Base-by-base conservation (phyloP, 176 grass and related monocot species). In the Musa beccarii region DNA sequence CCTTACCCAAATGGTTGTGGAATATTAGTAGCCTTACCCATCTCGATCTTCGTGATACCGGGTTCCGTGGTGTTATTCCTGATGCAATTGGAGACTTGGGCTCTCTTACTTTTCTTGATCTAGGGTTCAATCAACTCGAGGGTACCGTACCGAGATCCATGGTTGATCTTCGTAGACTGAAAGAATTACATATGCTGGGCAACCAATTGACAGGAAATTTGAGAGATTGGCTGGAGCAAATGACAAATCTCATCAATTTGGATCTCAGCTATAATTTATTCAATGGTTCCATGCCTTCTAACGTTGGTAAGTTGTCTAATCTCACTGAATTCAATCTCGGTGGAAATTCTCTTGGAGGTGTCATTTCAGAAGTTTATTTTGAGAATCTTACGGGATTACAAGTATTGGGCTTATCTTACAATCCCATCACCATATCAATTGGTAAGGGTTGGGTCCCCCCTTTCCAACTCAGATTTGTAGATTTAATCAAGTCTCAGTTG, bases 1-100 rank as follows among this genome's bases (percentile, higher is more conserved):
- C 26, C 9, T 12, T 54, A 72, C 43, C 72, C 0, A 80, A 83
- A 12, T 85, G 85, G 85, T 64, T 87, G 7, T 62, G 54, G 73
- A 12, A 84, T 17, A 1, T 68, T 15, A 17, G 15, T 11, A 61
- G n/a, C 2, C 68, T 87, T 1, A 81, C 11, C 14, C 5, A 61
- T 7, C 63, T 87, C 1, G 49, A 64, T 23, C 13, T 87, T 0
- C 62, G 52, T 63, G 0, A n/a, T n/a, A n/a, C n/a, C n/a, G n/a
- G 0, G 0, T 25, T 68, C 0, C 2, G 14, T 9, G 49, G 54
- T 1, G 21, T 1, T 0, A 7, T 83, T 49, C 75, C 75, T 43
- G 34, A 16, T 73, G 76, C 23, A 2, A 0, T 83, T 0, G 80
- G 72, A 1, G 83, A 80, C 57, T 4, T 43, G 34, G 6, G 34